Evolutionary conservation across 1,284 basidiomycete species (phyloP).

Genomic region (Entoloma clypeatum): DNA sequence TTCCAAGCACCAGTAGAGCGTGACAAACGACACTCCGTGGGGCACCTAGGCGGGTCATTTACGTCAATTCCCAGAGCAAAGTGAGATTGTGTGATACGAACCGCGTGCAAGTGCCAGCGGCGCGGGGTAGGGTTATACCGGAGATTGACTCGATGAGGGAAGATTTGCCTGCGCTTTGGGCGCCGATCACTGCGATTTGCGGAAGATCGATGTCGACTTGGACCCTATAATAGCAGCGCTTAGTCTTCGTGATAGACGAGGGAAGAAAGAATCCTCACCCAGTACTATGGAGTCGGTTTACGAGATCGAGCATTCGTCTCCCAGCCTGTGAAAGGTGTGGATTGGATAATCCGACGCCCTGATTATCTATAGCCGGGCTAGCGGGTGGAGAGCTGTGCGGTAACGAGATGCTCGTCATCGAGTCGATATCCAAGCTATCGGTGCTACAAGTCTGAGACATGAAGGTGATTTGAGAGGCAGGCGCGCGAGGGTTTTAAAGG

Average conservation of each 20-base stretch:
- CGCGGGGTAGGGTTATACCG: slow-evolving; percentile 64
- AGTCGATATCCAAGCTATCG: too few relatives aligned
- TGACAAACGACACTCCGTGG: slow-evolving; percentile 63
- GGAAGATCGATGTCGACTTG: slow-evolving; percentile 67
- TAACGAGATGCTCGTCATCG: too few relatives aligned
- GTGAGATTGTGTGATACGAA: slow-evolving; percentile 21
- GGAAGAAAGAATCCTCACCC: slow-evolving; percentile 17
- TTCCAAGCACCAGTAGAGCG: slow-evolving; percentile 47
- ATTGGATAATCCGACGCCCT: slow-evolving; percentile 27
- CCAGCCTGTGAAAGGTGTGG: slow-evolving; percentile 18
- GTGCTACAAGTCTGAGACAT: too few relatives aligned
- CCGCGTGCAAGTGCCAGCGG: slow-evolving; percentile 62
- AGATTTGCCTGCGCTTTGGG: slow-evolving; percentile 69
- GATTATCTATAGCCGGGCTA: neutral
- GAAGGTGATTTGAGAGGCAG: too few relatives aligned
- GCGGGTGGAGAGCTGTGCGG: too few relatives aligned
- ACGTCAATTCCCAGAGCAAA: too few relatives aligned
- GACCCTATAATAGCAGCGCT: slow-evolving; percentile 41
- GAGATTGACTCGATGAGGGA: slow-evolving; percentile 74
- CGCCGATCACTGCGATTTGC: slow-evolving; percentile 63
- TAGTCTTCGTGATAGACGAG: neutral
- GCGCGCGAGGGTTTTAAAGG: too few relatives aligned
- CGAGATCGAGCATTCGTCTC: slow-evolving; percentile 24
- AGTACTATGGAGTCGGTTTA: slow-evolving; percentile 24
- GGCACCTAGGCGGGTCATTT: too few relatives aligned